phyloP scores from a whole-genome alignment of 768 basidiomycete genomes.

The Gautieria morchelliformis region DNA sequence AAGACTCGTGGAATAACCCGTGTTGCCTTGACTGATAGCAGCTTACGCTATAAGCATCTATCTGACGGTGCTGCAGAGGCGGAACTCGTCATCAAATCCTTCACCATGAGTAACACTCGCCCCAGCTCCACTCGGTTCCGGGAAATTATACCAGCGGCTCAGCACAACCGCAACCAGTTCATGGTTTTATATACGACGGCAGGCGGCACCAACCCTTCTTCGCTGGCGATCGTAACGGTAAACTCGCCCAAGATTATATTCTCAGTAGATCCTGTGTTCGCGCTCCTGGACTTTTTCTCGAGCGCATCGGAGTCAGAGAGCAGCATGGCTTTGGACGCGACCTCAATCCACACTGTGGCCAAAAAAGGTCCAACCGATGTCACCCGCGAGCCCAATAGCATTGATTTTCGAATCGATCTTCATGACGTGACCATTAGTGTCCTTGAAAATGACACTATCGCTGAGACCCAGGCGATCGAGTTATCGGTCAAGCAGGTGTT shows the following conservation, averaged over 20 bases:
- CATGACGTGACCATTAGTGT: conserved; percentile 85
- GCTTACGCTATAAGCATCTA: conserved; percentile 69
- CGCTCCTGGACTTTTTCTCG: conserved; percentile 77
- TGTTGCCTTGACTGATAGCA: conserved; percentile 75
- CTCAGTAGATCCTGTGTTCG: conserved; percentile 83
- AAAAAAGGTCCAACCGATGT: conserved; percentile 1
- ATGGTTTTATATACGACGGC: conserved; percentile 85
- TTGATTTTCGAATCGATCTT: conserved; percentile 76
- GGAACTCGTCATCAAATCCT: conserved; percentile 80
- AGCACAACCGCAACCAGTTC: conserved; percentile 83
- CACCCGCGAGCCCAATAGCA: conserved; percentile 1
- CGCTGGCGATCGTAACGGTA: conserved; percentile 76
- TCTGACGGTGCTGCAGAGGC: conserved; percentile 80
- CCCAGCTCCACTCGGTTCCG: conserved; percentile 78
- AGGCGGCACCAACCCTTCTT: conserved; percentile 42
- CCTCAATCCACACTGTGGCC: conserved; percentile 10
- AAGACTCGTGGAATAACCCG: conserved; percentile 75
- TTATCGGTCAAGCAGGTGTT: conserved; percentile 75
- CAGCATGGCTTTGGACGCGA: conserved; percentile 7
- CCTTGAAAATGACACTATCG: conserved; percentile 72
- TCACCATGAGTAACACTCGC: conserved; percentile 84
- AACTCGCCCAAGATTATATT: conserved; percentile 92
- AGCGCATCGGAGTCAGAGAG: conserved; percentile 34
- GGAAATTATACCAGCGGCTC: conserved; percentile 89
- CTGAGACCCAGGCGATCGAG: conserved; percentile 77